Percentiles rank a stretch among this genome's conserved stretches.
Evolutionary conservation across 257 asterid species (phyloP).

Genomic region (Solanum peruvianum): DNA sequence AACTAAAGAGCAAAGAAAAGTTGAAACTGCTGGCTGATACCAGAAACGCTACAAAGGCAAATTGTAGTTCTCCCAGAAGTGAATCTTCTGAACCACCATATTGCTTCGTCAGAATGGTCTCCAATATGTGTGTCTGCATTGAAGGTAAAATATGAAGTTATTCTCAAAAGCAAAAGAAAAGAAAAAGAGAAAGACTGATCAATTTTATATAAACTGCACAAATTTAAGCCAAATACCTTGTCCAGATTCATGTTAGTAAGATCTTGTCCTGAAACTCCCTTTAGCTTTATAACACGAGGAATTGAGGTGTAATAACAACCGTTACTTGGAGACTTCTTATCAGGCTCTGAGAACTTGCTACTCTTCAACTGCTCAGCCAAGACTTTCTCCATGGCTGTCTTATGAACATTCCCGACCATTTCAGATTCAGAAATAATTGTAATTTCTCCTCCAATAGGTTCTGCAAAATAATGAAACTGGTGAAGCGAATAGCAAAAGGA

Average conservation of each 20-base stretch:
- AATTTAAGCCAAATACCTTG: constrained; percentile 41
- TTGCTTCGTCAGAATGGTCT: constrained; percentile 54
- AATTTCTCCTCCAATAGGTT: constrained; percentile 92
- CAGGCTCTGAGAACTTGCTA: constrained; percentile 36
- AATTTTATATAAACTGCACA: not conserved
- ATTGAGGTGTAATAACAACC: constrained; percentile 78
- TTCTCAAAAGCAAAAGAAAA: constrained; percentile 1
- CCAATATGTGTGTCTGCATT: constrained; percentile 64
- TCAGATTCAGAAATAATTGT: constrained; percentile 67
- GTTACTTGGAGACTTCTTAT: constrained; percentile 33
- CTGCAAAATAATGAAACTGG: constrained; percentile 26
- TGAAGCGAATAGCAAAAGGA: constrained; percentile 1
- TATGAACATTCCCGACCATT: constrained; percentile 31
- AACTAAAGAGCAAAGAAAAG: not conserved
- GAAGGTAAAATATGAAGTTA: not conserved
- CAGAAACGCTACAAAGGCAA: constrained; percentile 85
- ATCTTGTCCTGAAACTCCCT: constrained; percentile 54
- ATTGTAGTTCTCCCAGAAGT: constrained; percentile 83
- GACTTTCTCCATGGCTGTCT: constrained; percentile 51
- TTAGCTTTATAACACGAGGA: constrained; percentile 81
- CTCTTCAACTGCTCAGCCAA: constrained; percentile 59
- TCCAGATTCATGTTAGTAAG: constrained; percentile 88
- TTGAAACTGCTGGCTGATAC: constrained; percentile 18
- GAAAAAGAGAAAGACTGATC: not conserved
- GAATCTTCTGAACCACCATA: constrained; percentile 66